Conservation (phyloP, 2,329 filamentous ascomycete genomes). For the Fusarium domesticum region DNA sequence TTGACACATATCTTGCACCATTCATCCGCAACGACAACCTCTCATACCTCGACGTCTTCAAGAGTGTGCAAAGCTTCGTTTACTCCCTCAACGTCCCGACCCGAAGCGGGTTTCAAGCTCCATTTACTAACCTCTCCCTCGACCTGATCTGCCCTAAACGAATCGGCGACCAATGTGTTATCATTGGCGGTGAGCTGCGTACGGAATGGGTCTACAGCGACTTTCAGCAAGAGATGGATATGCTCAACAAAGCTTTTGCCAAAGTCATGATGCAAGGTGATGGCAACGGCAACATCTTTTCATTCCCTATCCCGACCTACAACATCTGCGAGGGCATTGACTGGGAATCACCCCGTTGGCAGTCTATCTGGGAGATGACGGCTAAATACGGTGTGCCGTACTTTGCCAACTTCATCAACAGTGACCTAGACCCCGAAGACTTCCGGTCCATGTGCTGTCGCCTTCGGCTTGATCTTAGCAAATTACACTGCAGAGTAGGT, state of each 20-base stretch:
- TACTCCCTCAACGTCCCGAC: constrained; percentile 28
- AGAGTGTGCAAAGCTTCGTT: constrained; percentile 25
- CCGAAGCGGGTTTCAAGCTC: constrained; percentile 24
- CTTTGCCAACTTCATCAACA: constrained; percentile 27
- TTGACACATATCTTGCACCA: constrained; percentile 24
- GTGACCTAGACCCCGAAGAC: constrained; percentile 24
- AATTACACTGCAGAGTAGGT: constrained; percentile 23
- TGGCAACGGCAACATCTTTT: constrained; percentile 26
- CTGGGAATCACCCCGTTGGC: constrained; percentile 25
- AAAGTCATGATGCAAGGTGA: constrained; percentile 27
- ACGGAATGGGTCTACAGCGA: constrained; percentile 19
- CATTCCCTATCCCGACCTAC: constrained; percentile 25
- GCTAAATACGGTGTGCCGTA: constrained; percentile 27
- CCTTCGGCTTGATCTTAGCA: constrained; percentile 22
- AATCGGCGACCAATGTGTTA: constrained; percentile 14
- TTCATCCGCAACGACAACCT: constrained; percentile 22
- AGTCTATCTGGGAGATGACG: constrained; percentile 26
- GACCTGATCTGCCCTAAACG: constrained; percentile 22
- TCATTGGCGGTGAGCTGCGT: constrained; percentile 18
- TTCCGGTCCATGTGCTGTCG: constrained; percentile 27
- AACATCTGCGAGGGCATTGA: constrained; percentile 23
- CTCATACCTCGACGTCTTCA: constrained; percentile 22
- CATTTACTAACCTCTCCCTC: constrained; percentile 24
- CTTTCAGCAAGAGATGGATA: constrained; percentile 27
- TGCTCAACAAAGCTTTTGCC: constrained; percentile 26